phyloP scores from a whole-genome alignment of 169 alveolate genomes.

The Plasmodium coatneyi region DNA sequence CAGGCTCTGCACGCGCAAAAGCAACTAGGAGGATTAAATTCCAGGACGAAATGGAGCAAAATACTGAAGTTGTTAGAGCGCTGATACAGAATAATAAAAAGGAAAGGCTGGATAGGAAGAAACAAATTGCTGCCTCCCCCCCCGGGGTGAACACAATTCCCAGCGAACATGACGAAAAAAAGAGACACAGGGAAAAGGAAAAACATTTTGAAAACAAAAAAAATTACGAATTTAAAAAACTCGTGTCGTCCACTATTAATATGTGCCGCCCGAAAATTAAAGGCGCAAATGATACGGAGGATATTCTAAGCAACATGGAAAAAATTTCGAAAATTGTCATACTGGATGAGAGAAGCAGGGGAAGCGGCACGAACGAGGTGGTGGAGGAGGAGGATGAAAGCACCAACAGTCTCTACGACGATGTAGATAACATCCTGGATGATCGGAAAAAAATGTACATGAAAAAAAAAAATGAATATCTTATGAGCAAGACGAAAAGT shows the following conservation, averaged over 20 bases:
- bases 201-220: neutral
- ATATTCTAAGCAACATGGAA: slow-evolving; percentile 56
- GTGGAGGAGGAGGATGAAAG: slow-evolving; percentile 14
- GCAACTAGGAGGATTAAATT: slow-evolving; percentile 21
- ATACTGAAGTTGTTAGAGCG: neutral
- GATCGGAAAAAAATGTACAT: slow-evolving; percentile 44
- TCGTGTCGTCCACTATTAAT: slow-evolving; percentile 43
- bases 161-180: neutral
- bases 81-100: neutral
- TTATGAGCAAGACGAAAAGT: neutral
- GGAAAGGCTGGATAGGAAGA: neutral
- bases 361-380: neutral
- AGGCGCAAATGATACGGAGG: slow-evolving; percentile 23
- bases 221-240: slow-evolving; percentile 41
- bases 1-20: neutral
- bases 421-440: slow-evolving; percentile 53
- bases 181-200: neutral
- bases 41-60: neutral
- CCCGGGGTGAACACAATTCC: neutral
- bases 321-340: slow-evolving; percentile 48
- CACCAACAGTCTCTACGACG: slow-evolving; percentile 49
- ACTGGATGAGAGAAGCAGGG: slow-evolving; percentile 1
- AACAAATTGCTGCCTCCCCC: neutral
- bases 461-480: slow-evolving; percentile 35
- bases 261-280: slow-evolving; percentile 60